Percentiles rank a stretch among this genome's conserved stretches.
Evolutionary conservation across 208 protist genomes (phyloP).

Genomic region (Angomonas ambiguus): DNA sequence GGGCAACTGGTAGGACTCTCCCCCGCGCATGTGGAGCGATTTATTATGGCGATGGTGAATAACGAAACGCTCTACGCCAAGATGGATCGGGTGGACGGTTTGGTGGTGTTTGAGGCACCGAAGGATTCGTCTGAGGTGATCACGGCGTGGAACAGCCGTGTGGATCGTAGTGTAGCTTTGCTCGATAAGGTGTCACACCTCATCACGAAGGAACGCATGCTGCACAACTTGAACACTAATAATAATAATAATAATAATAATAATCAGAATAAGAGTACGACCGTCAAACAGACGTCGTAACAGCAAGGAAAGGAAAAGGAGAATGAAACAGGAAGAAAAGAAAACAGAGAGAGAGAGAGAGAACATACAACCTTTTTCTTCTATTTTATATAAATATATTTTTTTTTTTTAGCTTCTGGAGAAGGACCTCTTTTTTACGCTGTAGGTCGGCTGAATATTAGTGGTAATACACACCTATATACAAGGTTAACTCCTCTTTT

Average conservation of each 20-base stretch:
- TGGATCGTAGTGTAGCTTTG: slow-evolving; percentile 83
- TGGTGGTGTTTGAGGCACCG: slow-evolving; percentile 87
- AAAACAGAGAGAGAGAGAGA: slow-evolving; percentile 15
- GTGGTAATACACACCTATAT: slow-evolving; percentile 8
- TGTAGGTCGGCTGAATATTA: no score
- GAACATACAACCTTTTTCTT: not conserved
- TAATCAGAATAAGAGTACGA: slow-evolving; percentile 1
- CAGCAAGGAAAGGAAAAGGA: no score
- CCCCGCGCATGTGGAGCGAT: slow-evolving; percentile 84
- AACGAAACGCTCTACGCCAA: slow-evolving; percentile 90
- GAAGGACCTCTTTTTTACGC: no score
- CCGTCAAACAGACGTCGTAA: not conserved
- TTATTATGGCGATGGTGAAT: slow-evolving; percentile 90
- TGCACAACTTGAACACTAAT: slow-evolving; percentile 54
- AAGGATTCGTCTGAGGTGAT: slow-evolving; percentile 90
- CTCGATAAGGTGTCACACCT: slow-evolving; percentile 93
- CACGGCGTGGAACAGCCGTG: slow-evolving; percentile 79
- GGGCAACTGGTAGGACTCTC: slow-evolving; percentile 88
- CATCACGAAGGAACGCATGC: slow-evolving; percentile 93
- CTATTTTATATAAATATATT: slow-evolving; percentile 15
- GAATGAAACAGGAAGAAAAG: slow-evolving; percentile 5
- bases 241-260: slow-evolving; percentile 10
- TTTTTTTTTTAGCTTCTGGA: slow-evolving; percentile 9
- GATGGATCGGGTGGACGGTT: slow-evolving; percentile 91
- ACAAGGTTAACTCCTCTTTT: not conserved